Conservation (phyloP, 202 grass and related monocot genomes). For the Carex sylvatica region DNA sequence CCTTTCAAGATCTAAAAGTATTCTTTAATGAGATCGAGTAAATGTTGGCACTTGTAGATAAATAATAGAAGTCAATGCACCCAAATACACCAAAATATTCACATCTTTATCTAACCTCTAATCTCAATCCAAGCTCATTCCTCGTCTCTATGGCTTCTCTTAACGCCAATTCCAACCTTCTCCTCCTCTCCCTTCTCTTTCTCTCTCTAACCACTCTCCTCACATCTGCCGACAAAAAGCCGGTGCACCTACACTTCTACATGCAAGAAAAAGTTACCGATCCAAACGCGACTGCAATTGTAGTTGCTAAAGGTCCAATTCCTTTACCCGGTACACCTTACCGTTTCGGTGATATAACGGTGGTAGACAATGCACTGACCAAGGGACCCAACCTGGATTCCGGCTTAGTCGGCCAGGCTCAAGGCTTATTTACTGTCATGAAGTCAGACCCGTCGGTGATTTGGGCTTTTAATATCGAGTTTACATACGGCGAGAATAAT, state of each 20-base stretch:
- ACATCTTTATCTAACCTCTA: background rate
- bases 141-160: constrained; percentile 10
- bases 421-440: constrained; percentile 48
- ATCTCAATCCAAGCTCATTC: background rate
- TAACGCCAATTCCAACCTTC: background rate
- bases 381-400: constrained; percentile 27
- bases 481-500: constrained; percentile 51
- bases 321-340: constrained; percentile 10
- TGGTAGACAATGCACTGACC: constrained; percentile 56
- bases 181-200: constrained; percentile 21
- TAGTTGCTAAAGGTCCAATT: constrained; percentile 15
- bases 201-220: constrained; percentile 5
- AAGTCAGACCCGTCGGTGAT: constrained; percentile 18
- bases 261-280: constrained; percentile 25
- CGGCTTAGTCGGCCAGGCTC: constrained; percentile 35
- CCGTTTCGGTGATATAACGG: constrained; percentile 47
- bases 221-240: background rate
- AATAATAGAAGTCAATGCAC: background rate
- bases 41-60: background rate
- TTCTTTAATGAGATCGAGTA: background rate
- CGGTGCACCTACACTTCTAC: constrained; percentile 25
- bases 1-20: background rate
- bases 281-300: background rate
- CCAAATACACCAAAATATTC: background rate
- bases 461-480: constrained; percentile 40